Base-by-base conservation (phyloP, 2,329 filamentous ascomycete genomes). In the Orbilia ellipsospora region DNA sequence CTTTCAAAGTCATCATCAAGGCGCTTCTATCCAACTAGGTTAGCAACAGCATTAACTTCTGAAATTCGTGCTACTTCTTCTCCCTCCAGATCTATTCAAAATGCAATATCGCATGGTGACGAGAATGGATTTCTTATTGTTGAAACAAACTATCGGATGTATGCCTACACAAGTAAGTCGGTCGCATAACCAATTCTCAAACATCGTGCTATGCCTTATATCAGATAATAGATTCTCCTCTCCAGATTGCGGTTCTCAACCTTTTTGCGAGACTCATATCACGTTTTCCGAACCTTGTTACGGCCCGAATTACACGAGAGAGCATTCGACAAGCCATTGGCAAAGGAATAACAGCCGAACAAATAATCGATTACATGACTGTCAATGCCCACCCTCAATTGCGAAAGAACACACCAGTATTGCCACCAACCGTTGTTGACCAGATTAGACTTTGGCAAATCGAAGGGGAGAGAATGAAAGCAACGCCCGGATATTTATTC, bases 391-490 rank as follows among this genome's bases (percentile, higher is more conserved):
- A 99, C 83, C 93, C 96, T 52, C 92, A 98, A 82, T 93, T 99
- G 88, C 80, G 87, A 75, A 87, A 87, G 80, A 86, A 86, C 77
- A 80, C 83, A 0, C 91, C 94, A 1, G 88, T 97, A 15, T 87
- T 99, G 1, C 95, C 96, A 0, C 94, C 95, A 0, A 98, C 96
- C 0, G 95, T 99, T 15, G 92, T 97, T 77, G 95, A 99, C 83
- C 95, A 99, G 85, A 97, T 99, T 80, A 88, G 94, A 1, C 88
- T 99, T 18, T 99, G 95, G 95, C 94, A 99, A 84, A 89, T 98
- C 62, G 95, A 99, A 83, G 93, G 94, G 78, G 95, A 99, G 84
- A 88, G 95, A 60, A 96, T 99, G 88, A 92, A 91, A 82, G 89
- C 92, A 0, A 93, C 89, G 4, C 85, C 87, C 0, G 95, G 95